A percentile compares a stretch with the other conserved stretches of the same genome.
Evolutionary conservation across 129 eudicot genomes (phyloP).

Genomic region (Kitagawia praeruptora): DNA sequence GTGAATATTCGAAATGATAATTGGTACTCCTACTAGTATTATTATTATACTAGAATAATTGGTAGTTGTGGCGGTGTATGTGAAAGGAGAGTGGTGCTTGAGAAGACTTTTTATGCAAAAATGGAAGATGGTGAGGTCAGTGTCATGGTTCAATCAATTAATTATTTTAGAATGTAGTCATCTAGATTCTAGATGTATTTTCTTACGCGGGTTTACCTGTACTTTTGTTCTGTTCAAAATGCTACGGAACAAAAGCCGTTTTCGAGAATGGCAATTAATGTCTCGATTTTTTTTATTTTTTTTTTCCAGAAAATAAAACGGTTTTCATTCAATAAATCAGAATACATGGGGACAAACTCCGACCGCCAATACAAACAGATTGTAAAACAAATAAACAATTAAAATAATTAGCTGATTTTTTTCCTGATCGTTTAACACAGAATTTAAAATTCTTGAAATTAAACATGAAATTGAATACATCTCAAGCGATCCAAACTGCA

Average conservation of each 20-base stretch:
- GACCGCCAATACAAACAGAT: too few species aligned
- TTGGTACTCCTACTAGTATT: not conserved
- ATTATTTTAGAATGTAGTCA: not conserved
- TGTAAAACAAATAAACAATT: too few species aligned
- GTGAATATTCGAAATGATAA: not conserved
- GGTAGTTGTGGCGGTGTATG: constrained; percentile 2
- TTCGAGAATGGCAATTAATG: not conserved
- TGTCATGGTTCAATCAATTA: not conserved
- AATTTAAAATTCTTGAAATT: too few species aligned
- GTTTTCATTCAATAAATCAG: too few species aligned
- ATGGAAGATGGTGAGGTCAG: not conserved
- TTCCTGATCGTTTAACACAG: too few species aligned
- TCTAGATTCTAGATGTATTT: not conserved
- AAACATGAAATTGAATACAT: too few species aligned
- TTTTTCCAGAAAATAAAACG: too few species aligned
- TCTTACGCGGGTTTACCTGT: not conserved
- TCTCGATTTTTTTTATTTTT: too few species aligned
- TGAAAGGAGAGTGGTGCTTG: not conserved
- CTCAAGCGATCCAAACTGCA: too few species aligned
- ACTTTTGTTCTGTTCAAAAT: not conserved
- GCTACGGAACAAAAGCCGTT: not conserved
- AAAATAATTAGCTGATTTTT: too few species aligned
- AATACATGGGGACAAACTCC: too few species aligned
- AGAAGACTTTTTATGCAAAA: not conserved
- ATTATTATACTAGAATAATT: not conserved